Evolutionary conservation across 805 yeast genomes (phyloP).

Genomic region (Candida caryicola): DNA sequence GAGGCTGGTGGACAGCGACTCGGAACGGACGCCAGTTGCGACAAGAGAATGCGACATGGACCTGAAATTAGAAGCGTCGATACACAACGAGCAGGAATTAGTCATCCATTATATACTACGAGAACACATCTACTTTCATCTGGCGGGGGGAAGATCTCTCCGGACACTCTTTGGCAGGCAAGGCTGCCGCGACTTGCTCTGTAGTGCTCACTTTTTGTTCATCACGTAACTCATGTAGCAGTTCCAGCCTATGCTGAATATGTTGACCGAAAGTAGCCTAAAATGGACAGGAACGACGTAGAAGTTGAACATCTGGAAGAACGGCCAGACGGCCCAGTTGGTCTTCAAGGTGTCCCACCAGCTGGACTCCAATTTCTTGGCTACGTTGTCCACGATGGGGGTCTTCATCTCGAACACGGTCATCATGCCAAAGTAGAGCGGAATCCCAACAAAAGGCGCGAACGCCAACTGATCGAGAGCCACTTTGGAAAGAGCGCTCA

Average conservation of each 20-base stretch:
- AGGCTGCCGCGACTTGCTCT: too few relatives aligned
- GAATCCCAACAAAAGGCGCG: conserved; percentile 74
- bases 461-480: conserved; percentile 69
- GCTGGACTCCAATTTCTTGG: conserved; percentile 44
- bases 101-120: too few relatives aligned
- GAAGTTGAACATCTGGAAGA: conserved; percentile 77
- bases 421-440: conserved; percentile 67
- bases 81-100: too few relatives aligned
- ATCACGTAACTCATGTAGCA: conserved; percentile 61
- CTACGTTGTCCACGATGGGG: conserved; percentile 37
- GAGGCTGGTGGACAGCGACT: background rate
- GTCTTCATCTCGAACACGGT: conserved; percentile 57
- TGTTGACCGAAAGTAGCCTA: conserved; percentile 65
- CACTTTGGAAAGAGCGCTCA: conserved; percentile 38
- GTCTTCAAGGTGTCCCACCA: conserved; percentile 66
- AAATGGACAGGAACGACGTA: conserved; percentile 68
- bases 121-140: too few relatives aligned
- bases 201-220: conserved; percentile 18
- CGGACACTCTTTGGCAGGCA: too few relatives aligned
- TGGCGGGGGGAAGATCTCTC: too few relatives aligned
- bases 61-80: too few relatives aligned
- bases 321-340: conserved; percentile 91
- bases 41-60: too few relatives aligned
- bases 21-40: too few relatives aligned
- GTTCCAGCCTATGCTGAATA: conserved; percentile 80